Percentiles rank a stretch among this genome's conserved stretches.
Conservation (phyloP, 2,329 filamentous ascomycete genomes). For the Aspergillus novofumigatus region DNA sequence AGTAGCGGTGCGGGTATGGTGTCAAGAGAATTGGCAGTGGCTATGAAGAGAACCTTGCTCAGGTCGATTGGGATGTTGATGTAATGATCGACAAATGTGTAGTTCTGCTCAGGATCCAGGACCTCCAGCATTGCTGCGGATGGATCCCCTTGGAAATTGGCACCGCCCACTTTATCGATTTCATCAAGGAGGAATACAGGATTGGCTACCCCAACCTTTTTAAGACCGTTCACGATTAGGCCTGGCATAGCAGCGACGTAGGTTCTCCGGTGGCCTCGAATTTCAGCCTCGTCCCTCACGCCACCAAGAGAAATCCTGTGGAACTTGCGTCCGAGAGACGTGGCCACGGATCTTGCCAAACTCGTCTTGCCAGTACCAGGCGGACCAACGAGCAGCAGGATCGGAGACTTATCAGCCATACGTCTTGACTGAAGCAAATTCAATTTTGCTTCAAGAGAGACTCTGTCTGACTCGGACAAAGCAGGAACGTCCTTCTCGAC, state of each 20-base stretch:
- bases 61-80: slow-evolving; percentile 93
- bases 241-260: slow-evolving; percentile 99
- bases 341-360: slow-evolving; percentile 86
- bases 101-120: slow-evolving; percentile 93
- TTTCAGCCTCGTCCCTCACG: slow-evolving; percentile 94
- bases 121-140: slow-evolving; percentile 98
- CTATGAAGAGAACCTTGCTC: slow-evolving; percentile 95
- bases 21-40: slow-evolving; percentile 90
- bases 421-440: slow-evolving; percentile 74
- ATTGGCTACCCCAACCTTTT: slow-evolving; percentile 93
- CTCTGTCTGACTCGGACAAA: slow-evolving; percentile 43
- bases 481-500: slow-evolving; percentile 57
- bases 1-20: slow-evolving; percentile 91
- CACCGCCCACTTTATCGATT: slow-evolving; percentile 91
- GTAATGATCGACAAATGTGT: slow-evolving; percentile 93
- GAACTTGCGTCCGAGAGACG: slow-evolving; percentile 89
- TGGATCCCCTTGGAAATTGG: slow-evolving; percentile 91
- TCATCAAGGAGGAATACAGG: slow-evolving; percentile 95
- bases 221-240: slow-evolving; percentile 84
- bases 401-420: slow-evolving; percentile 92
- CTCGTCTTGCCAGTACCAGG: slow-evolving; percentile 96
- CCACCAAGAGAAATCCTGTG: slow-evolving; percentile 95
- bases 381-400: slow-evolving; percentile 86
- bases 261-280: slow-evolving; percentile 87
- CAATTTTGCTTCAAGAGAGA: slow-evolving; percentile 58